Evolutionary conservation across 23 red algal genomes (phyloP).

Genomic region (Gracilaria gracilis): DNA sequence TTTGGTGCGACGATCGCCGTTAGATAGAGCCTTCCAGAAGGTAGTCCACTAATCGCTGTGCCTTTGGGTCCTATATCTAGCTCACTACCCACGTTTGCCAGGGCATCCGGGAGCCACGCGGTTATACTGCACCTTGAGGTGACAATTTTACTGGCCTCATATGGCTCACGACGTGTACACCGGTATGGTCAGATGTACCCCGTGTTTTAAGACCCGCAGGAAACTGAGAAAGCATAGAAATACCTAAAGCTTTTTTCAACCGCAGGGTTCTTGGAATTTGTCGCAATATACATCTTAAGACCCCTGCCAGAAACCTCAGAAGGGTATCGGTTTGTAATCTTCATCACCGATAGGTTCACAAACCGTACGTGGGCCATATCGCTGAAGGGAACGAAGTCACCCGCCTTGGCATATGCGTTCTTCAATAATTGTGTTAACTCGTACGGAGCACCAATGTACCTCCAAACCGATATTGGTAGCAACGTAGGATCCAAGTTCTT

Average conservation of each 20-base stretch:
- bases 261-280: not conserved
- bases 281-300: not conserved
- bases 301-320: not conserved
- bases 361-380: not conserved
- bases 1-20: not conserved
- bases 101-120: not conserved
- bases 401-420: not conserved
- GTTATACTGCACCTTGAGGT: not conserved
- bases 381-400: too few relatives aligned
- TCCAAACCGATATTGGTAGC: not conserved
- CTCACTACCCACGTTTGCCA: too few relatives aligned
- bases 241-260: too few relatives aligned
- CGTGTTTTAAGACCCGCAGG: too few relatives aligned
- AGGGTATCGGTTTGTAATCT: not conserved
- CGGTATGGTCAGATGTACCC: too few relatives aligned
- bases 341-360: slow-evolving; percentile 24
- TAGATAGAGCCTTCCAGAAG: not conserved
- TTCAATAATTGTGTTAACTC: not conserved
- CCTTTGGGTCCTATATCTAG: too few relatives aligned
- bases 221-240: too few relatives aligned
- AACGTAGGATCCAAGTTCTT: not conserved
- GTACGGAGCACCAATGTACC: slow-evolving; percentile 1
- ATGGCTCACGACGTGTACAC: not conserved
- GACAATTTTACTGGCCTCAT: not conserved
- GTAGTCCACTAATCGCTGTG: too few relatives aligned